phyloP scores from a whole-genome alignment of 2,329 filamentous ascomycete genomes.

The Fonsecaea monophora region DNA sequence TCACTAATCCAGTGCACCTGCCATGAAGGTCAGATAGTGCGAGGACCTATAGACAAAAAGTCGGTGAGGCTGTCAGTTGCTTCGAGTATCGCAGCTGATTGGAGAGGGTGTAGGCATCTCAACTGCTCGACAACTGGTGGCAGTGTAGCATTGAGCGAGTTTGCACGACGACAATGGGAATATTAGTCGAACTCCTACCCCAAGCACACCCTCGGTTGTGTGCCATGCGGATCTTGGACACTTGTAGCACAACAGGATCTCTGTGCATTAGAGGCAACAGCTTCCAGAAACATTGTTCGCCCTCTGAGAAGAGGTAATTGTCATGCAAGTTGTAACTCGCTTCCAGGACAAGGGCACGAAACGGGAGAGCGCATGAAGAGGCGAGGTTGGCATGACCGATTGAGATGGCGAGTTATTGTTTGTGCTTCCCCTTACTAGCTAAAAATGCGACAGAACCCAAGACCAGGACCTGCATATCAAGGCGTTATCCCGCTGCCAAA shows the following conservation, averaged over 20 bases:
- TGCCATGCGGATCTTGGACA: neutral
- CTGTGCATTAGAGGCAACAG: slow-evolving; percentile 14
- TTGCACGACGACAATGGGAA: slow-evolving; percentile 17
- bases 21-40: neutral
- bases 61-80: slow-evolving; percentile 30
- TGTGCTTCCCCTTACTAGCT: neutral
- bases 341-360: slow-evolving; percentile 17
- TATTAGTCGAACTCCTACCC: neutral
- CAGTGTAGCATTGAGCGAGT: slow-evolving; percentile 6
- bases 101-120: neutral
- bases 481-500: slow-evolving; percentile 13
- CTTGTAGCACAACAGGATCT: slow-evolving; percentile 27
- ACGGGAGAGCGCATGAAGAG: slow-evolving; percentile 17
- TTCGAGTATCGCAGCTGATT: neutral
- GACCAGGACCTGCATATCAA: slow-evolving; percentile 8
- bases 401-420: neutral
- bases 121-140: neutral
- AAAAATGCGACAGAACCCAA: neutral
- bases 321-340: slow-evolving; percentile 23
- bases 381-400: slow-evolving; percentile 16
- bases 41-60: neutral
- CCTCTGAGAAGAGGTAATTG: slow-evolving; percentile 21
- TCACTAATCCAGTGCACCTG: neutral
- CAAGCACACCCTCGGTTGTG: neutral
- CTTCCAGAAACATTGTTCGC: slow-evolving; percentile 25